A percentile compares a stretch with the other conserved stretches of the same genome.
phyloP scores from a whole-genome alignment of 148 eudicot genomes.

The Suaeda aralocaspica region DNA sequence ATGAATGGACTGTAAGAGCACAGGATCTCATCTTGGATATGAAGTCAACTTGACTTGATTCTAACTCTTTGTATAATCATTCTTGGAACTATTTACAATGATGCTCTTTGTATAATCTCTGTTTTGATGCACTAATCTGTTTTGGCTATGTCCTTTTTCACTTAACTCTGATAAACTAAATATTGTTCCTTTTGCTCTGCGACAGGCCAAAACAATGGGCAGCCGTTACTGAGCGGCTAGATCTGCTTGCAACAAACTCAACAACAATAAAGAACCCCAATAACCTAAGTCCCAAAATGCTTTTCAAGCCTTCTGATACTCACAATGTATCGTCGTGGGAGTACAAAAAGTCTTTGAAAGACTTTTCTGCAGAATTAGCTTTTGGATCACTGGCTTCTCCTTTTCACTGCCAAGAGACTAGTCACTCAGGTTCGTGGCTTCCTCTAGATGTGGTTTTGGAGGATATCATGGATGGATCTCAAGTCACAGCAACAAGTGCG shows the following conservation, averaged over 20 bases:
- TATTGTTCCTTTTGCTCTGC: background rate
- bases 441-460: conserved; percentile 85
- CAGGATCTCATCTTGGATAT: too few relatives aligned
- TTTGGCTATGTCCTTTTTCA: background rate
- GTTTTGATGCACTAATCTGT: background rate
- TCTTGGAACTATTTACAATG: background rate
- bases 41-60: background rate
- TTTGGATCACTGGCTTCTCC: conserved; percentile 48
- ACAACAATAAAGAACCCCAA: conserved; percentile 53
- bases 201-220: conserved; percentile 72
- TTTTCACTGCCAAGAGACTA: conserved; percentile 54
- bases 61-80: too few relatives aligned
- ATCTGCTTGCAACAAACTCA: conserved; percentile 59
- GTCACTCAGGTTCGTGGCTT: conserved; percentile 78
- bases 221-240: conserved; percentile 47
- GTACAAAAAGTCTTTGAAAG: conserved; percentile 38
- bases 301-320: conserved; percentile 42
- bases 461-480: conserved; percentile 83
- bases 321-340: conserved; percentile 28
- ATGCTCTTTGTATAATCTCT: background rate
- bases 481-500: conserved; percentile 78
- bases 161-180: background rate
- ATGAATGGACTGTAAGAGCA: background rate
- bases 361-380: conserved; percentile 30
- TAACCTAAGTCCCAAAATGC: conserved; percentile 41